Base-by-base conservation (phyloP, 2,329 filamentous ascomycete genomes). In the Mycogone perniciosa region DNA sequence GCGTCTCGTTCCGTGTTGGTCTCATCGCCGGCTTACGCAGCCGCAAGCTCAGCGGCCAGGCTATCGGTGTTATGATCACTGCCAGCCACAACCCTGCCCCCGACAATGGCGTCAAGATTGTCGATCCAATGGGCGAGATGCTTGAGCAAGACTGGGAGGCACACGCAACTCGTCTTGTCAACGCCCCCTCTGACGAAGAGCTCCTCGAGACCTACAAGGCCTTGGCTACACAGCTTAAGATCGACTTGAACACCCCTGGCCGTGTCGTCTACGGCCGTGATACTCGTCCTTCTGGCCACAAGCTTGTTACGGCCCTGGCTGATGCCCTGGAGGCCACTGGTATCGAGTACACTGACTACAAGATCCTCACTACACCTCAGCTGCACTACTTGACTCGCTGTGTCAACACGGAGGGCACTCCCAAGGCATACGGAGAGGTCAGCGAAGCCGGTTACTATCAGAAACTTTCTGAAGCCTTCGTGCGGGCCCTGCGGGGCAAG, bases 121-220 rank as follows among this genome's bases (percentile, higher is more conserved):
- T 99, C 56, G 93, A 99, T 69, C 93, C 93, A 9, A 87, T 95
- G 85, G 92, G 93, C 58, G 93, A 97, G 70, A 97, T 97, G 93
- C 80, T 96, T 45, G 89, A 95, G 80, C 85, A 91, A 69, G 88
- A 92, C 54, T 99, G 93, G 93, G 93, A 99, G 73, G 76, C 77
- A 35, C 85, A 91, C 68, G 90, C 91, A 48, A 97, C 93, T 34
- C 80, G 80, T 62, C 84, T 99, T 56, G 91, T 95, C 65, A 99
- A 99, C 71, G 85, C 87, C 56, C 73, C 82, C 13, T 81, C 80
- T 54, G 85, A 95, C 62, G 80, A 89, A 57, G 80, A 84, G 46
- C 82, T 97, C 37, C 80, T 82, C 54, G 79, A 88, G 41, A 81
- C 84, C 59, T 96, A 95, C 76, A 79, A 85, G 60, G 77, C 83